phyloP scores from a whole-genome alignment of 2,329 filamentous ascomycete species.

The Paecilomyces sp. region DNA sequence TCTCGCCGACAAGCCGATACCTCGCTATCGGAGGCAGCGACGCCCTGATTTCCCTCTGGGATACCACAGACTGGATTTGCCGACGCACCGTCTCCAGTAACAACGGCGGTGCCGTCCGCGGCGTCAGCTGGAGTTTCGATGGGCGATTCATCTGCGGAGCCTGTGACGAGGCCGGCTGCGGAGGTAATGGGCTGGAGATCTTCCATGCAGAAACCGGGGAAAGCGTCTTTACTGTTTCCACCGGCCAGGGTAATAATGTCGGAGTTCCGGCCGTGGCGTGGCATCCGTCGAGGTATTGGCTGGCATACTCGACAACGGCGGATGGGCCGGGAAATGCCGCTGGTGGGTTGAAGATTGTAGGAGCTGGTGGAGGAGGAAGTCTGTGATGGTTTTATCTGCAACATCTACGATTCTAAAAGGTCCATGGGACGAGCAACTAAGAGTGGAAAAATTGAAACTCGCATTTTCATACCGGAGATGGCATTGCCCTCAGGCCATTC shows the following conservation, averaged over 20 bases:
- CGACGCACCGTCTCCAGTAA: slow-evolving; percentile 39
- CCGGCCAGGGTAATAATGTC: slow-evolving; percentile 24
- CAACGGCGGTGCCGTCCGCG: slow-evolving; percentile 38
- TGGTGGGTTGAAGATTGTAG: slow-evolving; percentile 42
- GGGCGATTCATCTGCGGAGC: slow-evolving; percentile 42
- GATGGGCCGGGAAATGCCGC: slow-evolving; percentile 32
- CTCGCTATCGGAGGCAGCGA: slow-evolving; percentile 43
- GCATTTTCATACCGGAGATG: not conserved
- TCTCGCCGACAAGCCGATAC: slow-evolving; percentile 42
- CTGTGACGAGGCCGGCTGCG: slow-evolving; percentile 39
- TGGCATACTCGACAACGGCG: slow-evolving; percentile 41
- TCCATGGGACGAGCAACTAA: not conserved
- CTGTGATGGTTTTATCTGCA: slow-evolving; percentile 13
- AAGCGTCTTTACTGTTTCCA: slow-evolving; percentile 39
- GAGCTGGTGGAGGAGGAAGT: slow-evolving; percentile 36
- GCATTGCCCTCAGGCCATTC: not conserved
- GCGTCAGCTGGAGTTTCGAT: slow-evolving; percentile 45
- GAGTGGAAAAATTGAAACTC: not conserved
- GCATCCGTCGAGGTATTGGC: slow-evolving; percentile 44
- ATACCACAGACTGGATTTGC: slow-evolving; percentile 46
- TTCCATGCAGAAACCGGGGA: slow-evolving; percentile 46
- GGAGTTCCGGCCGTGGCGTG: slow-evolving; percentile 42
- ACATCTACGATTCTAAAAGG: not conserved
- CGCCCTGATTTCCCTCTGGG: slow-evolving; percentile 44
- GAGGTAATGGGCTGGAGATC: slow-evolving; percentile 39